phyloP scores from a whole-genome alignment of 2,329 filamentous ascomycete genomes.

The Dactylellina cionopaga region DNA sequence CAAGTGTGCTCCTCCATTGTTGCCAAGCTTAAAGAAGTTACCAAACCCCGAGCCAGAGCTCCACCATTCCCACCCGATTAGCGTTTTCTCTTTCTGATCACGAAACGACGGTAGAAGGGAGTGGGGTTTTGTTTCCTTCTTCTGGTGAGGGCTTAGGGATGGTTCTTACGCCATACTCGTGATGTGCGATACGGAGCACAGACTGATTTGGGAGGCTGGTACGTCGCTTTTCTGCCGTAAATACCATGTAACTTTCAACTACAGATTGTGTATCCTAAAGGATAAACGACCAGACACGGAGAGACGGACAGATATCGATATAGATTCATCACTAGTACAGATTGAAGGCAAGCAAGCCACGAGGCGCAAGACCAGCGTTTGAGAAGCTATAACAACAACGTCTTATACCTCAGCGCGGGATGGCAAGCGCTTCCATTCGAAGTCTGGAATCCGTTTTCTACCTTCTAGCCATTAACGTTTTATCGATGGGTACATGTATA shows the following conservation, averaged over 20 bases:
- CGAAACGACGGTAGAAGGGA: constrained; percentile 16
- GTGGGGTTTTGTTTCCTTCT: constrained; percentile 18
- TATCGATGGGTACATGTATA: no score
- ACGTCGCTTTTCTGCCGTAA: no score
- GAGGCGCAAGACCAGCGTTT: neutral
- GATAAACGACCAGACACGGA: constrained; percentile 17
- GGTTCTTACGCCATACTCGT: neutral
- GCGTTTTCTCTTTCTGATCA: neutral
- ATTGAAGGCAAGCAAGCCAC: constrained; percentile 2
- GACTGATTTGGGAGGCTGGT: no score
- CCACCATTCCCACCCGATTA: constrained; percentile 25
- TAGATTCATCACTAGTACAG: neutral
- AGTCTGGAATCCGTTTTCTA: neutral
- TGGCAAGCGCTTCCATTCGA: neutral
- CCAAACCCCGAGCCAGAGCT: constrained; percentile 24
- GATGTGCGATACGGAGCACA: neutral
- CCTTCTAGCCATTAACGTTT: neutral
- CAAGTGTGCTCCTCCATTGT: constrained; percentile 10
- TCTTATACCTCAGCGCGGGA: constrained; percentile 8
- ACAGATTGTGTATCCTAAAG: no score
- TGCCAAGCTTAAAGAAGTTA: neutral
- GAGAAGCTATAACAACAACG: constrained; percentile 6
- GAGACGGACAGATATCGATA: constrained; percentile 34
- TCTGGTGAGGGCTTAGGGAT: neutral
- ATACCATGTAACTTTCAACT: no score